A percentile compares a stretch with the other conserved stretches of the same genome.
phyloP scores from a whole-genome alignment of 1,284 basidiomycete species.

The Leccinum fuscescens region DNA sequence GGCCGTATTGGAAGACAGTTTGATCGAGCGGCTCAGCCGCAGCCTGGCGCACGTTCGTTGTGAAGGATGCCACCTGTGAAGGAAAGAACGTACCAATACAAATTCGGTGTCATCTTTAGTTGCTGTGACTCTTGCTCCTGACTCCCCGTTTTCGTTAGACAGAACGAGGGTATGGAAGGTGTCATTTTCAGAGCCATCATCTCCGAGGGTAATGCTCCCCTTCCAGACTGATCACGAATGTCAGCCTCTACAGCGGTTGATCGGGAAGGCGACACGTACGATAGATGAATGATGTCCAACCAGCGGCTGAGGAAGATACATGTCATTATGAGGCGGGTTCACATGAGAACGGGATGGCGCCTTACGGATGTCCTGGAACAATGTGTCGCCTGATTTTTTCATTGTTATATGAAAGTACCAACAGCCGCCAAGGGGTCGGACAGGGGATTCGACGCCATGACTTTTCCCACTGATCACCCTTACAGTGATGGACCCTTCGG shows the following conservation, averaged over 20 bases:
- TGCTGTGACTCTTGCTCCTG: conserved; percentile 62
- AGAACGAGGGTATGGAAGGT: conserved; percentile 79
- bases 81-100: conserved; percentile 52
- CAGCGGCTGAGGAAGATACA: conserved; percentile 45
- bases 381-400: conserved; percentile 55
- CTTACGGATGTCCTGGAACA: conserved; percentile 86
- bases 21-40: conserved; percentile 91
- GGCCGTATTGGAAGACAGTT: conserved; percentile 83
- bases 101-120: conserved; percentile 64
- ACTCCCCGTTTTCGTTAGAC: conserved; percentile 53
- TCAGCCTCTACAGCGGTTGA: conserved; percentile 9
- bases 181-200: conserved; percentile 48
- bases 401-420: conserved; percentile 90
- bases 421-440: conserved; percentile 87
- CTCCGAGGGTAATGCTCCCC: conserved; percentile 61
- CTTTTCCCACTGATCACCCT: conserved; percentile 90
- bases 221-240: conserved; percentile 54
- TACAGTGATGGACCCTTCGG: conserved; percentile 69
- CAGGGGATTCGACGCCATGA: conserved; percentile 83
- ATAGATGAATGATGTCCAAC: conserved; percentile 85
- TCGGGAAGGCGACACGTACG: conserved; percentile 43
- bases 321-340: conserved; percentile 1
- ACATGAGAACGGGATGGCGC: conserved; percentile 9
- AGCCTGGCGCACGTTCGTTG: conserved; percentile 42
- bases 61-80: not conserved